phyloP scores from a whole-genome alignment of 2,329 filamentous ascomycete species.

The Allantophomopsis lycopodina region DNA sequence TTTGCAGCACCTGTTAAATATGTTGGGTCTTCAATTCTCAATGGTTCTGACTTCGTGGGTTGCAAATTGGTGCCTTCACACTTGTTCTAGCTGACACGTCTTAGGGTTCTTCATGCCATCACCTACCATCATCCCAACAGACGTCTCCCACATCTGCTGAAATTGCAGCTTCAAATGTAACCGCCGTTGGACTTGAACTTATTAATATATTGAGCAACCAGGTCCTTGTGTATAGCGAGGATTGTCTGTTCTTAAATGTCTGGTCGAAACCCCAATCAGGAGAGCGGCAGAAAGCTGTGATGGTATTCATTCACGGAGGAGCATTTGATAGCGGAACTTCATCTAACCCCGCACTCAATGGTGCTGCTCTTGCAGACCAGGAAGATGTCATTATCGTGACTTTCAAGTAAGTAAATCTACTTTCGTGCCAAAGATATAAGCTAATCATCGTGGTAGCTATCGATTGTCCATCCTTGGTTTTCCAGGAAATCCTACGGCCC shows the following conservation, averaged over 20 bases:
- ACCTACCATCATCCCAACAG: not conserved
- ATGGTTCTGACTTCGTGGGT: slow-evolving; percentile 14
- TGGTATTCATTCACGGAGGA: slow-evolving; percentile 30
- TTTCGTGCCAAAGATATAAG: not conserved
- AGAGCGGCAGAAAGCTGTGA: slow-evolving; percentile 23
- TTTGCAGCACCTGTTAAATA: slow-evolving; percentile 20
- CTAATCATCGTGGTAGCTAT: slow-evolving; percentile 5
- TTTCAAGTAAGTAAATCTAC: slow-evolving; percentile 25
- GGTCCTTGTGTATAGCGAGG: slow-evolving; percentile 14
- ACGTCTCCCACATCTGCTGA: not conserved
- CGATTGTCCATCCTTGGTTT: slow-evolving; percentile 11
- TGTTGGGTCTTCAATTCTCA: slow-evolving; percentile 5
- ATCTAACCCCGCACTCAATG: slow-evolving; percentile 24
- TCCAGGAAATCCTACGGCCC: slow-evolving; percentile 4
- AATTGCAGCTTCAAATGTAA: slow-evolving; percentile 9
- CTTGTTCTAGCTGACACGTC: not conserved
- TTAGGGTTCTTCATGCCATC: slow-evolving; percentile 10
- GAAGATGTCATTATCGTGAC: slow-evolving; percentile 31
- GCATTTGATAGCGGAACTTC: slow-evolving; percentile 24
- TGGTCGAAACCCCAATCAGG: slow-evolving; percentile 21
- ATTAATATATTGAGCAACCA: slow-evolving; percentile 3
- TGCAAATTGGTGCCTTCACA: not conserved
- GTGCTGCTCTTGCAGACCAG: slow-evolving; percentile 25
- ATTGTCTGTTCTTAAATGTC: slow-evolving; percentile 24
- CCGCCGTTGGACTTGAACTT: slow-evolving; percentile 6